Evolutionary conservation across 345 rosid species (phyloP).

Genomic region (Eucalyptus tenuipes): DNA sequence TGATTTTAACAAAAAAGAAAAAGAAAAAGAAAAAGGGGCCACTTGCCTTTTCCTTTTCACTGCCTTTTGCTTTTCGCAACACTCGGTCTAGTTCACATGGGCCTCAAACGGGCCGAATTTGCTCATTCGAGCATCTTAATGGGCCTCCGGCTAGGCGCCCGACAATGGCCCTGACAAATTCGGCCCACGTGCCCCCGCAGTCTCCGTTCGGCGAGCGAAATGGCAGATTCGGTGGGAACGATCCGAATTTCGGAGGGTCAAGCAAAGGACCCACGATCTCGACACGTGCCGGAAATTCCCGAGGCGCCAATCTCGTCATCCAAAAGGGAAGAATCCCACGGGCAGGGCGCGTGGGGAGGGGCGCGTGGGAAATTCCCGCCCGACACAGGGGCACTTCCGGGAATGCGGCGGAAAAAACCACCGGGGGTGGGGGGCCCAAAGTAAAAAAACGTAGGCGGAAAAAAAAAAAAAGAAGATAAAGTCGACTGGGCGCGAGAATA

Average conservation of each 20-base stretch:
- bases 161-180: not conserved
- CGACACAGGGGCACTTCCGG: not conserved
- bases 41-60: not conserved
- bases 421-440: not conserved
- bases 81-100: not conserved
- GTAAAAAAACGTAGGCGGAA: not conserved
- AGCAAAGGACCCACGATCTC: not conserved
- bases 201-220: not conserved
- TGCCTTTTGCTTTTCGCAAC: not conserved
- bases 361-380: not conserved
- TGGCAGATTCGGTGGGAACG: not conserved
- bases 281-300: not conserved
- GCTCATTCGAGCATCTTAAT: not conserved
- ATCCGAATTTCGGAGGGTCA: not conserved
- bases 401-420: not conserved
- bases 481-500: not conserved
- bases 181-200: not conserved
- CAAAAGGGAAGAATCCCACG: not conserved
- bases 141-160: not conserved
- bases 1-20: not conserved
- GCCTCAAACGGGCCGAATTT: not conserved
- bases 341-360: not conserved
- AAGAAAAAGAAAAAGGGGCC: not conserved
- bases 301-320: not conserved
- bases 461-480: not conserved